Base-by-base conservation (phyloP, 257 asterid species). In the Gentiana macrophylla region DNA sequence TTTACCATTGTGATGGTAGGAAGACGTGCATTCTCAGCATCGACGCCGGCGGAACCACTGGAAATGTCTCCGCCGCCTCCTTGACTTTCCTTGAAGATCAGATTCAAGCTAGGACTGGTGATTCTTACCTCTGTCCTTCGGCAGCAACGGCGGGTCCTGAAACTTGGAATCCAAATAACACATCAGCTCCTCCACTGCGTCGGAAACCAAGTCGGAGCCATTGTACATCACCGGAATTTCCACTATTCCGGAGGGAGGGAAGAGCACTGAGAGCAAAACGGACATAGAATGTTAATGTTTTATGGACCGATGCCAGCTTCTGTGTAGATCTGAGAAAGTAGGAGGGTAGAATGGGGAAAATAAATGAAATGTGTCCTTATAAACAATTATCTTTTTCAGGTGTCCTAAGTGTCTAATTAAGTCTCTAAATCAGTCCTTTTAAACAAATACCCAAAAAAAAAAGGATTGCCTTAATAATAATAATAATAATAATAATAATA, bases 11-110 rank as follows among this genome's bases (percentile, higher is more conserved):
- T 15, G 24, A 15, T 15, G 24, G 24, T 15, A 15, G 24, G 24
- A 15, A 15, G 24, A 15, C 24, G 24, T 15, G 85, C 70, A 87
- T 73, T 96, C 96, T 82, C 63, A 87, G 96, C 66, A 91, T 77
- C 74, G 71, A 33, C 67, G 95, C 95, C 72, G 97, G 84, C 70
- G 89, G 94, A 80, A 57, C 86, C 96, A 66, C 81, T 73, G 2
- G 77, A 68, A 15, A 77, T 15, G 24, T 15, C 24, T 15, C 24
- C 24, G 24, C 24, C 24, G 24, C 24, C 24, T 15, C 24, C 24
- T 15, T 15, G 24, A 15, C 24, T 15, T 15, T 15, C 24, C 24
- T 15, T 15, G 24, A 15, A 15, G 24, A 15, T 15, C 24, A 15
- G 24, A 15, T 15, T 15, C 24, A 15, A 15, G 24, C 24, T 15